Base-by-base conservation (phyloP, 352 stramenopile genomes). In the Globisporangium nunn region DNA sequence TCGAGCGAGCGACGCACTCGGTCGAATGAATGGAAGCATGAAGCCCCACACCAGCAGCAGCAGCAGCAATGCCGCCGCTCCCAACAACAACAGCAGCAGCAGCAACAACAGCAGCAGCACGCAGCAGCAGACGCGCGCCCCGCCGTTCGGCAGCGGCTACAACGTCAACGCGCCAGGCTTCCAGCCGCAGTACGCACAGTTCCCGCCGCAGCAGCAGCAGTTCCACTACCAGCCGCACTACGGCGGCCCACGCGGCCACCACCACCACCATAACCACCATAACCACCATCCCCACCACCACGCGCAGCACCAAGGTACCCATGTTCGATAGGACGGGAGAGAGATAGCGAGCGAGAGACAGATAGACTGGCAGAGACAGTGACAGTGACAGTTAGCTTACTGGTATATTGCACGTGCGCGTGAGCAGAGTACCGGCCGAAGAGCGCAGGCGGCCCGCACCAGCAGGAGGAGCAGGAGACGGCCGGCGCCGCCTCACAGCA, bases 1-100 rank as follows among this genome's bases (percentile, higher is more conserved):
- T 17, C 37, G 37, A 5, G 33, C 33, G 33, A 37, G 33, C 33
- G 33, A 37, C 33, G 33, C 33, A 37, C 33, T 37, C 33, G 33
- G 33, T 43, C 12, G 55, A 50, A 61, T 83, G 50, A 58, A 84
- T 81, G 74, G 64, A 72, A 77, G 40, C 62, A 58, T 68, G 75
- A 85, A 82, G 66, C 59, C 70, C 51, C 72, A 81, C 41, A 70
- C 81, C 41, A 59, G 31, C 52, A 58, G 18, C n/a, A 58, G 18
- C n/a, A 47, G 23, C 23, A 23, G 23, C 23, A 23, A 23, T 23
- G 23, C 23, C 23, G 23, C 17, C 37, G 30, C 50, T 0, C 37
- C 31, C 31, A n/a, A 30, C 0, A 52, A 37, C 54, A 46, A 53
- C 52, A 78, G 53, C 65, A 61, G 53, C 58, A 63, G n/a, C 14